A percentile compares a stretch with the other conserved stretches of the same genome.
phyloP scores from a whole-genome alignment of 2,329 filamentous ascomycete species.

The Ascochyta fabae region DNA sequence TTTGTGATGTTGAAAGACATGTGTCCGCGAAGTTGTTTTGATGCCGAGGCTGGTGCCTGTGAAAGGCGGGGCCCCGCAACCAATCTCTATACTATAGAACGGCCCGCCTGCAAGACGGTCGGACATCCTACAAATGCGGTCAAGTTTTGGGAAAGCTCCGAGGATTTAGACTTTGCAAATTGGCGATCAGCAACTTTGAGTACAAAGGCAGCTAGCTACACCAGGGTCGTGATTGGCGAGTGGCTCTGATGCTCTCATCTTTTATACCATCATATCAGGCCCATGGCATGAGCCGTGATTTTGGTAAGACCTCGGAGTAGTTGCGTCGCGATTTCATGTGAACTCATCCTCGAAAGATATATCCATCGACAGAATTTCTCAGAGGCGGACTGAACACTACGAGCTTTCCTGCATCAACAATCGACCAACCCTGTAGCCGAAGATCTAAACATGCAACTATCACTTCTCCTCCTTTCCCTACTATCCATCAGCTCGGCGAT shows the following conservation, averaged over 20 bases:
- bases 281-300: no score
- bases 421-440: not conserved
- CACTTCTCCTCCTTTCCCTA: not conserved
- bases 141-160: not conserved
- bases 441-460: not conserved
- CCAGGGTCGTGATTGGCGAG: not conserved
- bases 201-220: not conserved
- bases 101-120: not conserved
- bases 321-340: not conserved
- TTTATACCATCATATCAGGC: not conserved
- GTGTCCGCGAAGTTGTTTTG: not conserved
- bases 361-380: not conserved
- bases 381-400: not conserved
- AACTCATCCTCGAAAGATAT: not conserved
- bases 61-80: conserved; percentile 20
- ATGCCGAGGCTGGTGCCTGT: conserved; percentile 15
- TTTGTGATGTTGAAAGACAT: not conserved
- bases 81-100: not conserved
- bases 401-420: not conserved
- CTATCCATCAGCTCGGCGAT: conserved; percentile 1
- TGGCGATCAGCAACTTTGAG: not conserved
- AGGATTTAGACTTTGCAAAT: not conserved
- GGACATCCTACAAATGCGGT: not conserved
- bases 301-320: not conserved
- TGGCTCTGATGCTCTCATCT: not conserved